Percentiles rank a stretch among this genome's conserved stretches.
phyloP scores from a whole-genome alignment of 2,329 filamentous ascomycete genomes.

The Penicillium sp. region DNA sequence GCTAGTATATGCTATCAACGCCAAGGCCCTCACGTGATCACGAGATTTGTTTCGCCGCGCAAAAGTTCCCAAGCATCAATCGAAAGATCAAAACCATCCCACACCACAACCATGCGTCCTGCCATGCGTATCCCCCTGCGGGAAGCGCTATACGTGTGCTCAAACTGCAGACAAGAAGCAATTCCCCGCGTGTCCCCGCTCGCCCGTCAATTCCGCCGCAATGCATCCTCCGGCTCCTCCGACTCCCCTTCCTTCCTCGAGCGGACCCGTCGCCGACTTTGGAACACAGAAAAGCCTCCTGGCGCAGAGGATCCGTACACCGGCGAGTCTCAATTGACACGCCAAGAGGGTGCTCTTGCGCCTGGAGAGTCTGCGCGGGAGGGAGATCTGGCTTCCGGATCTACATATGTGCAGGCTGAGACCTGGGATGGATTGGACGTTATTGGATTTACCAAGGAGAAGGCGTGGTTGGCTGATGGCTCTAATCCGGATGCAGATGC shows the following conservation, averaged over 20 bases:
- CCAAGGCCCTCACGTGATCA: conserved; percentile 31
- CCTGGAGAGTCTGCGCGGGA: conserved; percentile 5
- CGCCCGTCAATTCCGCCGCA: conserved; percentile 35
- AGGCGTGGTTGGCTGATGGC: conserved; percentile 39
- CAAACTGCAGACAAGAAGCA: conserved; percentile 40
- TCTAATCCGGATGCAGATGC: conserved; percentile 35
- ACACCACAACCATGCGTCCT: conserved; percentile 37
- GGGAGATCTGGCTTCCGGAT: conserved; percentile 14
- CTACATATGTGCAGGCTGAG: conserved; percentile 13
- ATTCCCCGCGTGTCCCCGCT: conserved; percentile 31
- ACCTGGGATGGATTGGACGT: conserved; percentile 54
- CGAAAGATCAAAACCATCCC: neutral
- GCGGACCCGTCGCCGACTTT: conserved; percentile 36
- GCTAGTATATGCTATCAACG: neutral
- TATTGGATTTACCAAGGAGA: conserved; percentile 50
- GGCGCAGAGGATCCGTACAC: conserved; percentile 51
- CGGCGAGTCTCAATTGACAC: conserved; percentile 27
- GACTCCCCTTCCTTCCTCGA: conserved; percentile 43
- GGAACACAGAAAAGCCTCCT: conserved; percentile 45
- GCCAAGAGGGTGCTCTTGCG: conserved; percentile 18
- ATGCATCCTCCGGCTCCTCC: conserved; percentile 31
- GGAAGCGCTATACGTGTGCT: conserved; percentile 43
- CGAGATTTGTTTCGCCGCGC: conserved; percentile 26
- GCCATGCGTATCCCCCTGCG: conserved; percentile 38
- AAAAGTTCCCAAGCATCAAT: conserved; percentile 17